Base-by-base conservation (phyloP, 2,329 filamentous ascomycete genomes). In the Colletotrichum sp. region DNA sequence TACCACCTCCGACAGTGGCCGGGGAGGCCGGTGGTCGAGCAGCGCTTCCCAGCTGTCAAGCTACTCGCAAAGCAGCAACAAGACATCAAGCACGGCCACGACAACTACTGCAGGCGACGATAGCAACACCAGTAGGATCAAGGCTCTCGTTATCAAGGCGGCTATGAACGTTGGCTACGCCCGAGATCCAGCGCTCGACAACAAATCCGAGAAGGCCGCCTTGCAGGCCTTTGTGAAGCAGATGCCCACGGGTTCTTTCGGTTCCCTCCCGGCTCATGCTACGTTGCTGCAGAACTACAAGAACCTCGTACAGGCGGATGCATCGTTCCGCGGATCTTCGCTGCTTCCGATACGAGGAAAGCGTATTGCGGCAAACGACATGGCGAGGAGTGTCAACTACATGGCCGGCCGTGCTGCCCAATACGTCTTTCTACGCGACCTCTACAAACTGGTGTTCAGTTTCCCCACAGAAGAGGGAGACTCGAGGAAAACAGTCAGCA, bases 381-480 rank as follows among this genome's bases (percentile, higher is more conserved):
- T 98, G 77, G 94, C 94, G 44, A 94, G 93, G 83, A 95, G 94
- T 66, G 94, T 98, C 8, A 88, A 90, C 68, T 93, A 93, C 88
- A 94, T 98, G 91, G 91, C 91, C 68, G 88, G 91, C 72, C 92
- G 91, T 48, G 89, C 90, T 32, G 90, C 91, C 72, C 92, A 96
- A 80, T 97, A 97, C 83, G 88, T 88, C 11, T 98, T 96, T 89
- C 86, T 98, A 77, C 89, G 92, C 66, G 96, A 98, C 80, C 87
- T 98, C 16, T 98, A 95, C 86, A 91, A 91, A 69, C 89, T 96
- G 55, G 95, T 98, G 4, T 98, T 98, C 83, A 94, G 95, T 5
- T 96, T 96, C 81, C 91, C 93, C 64, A 85, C 95, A 19, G 95
- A 98, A 71, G 96, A 98, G 80, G 93, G 92, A 1, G 92, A 94